These are phyloP conservation scores for Plasmodium gallinaceum DNA, from an alignment of 169 alveolate species.

Conservation along the genomic window DNA sequence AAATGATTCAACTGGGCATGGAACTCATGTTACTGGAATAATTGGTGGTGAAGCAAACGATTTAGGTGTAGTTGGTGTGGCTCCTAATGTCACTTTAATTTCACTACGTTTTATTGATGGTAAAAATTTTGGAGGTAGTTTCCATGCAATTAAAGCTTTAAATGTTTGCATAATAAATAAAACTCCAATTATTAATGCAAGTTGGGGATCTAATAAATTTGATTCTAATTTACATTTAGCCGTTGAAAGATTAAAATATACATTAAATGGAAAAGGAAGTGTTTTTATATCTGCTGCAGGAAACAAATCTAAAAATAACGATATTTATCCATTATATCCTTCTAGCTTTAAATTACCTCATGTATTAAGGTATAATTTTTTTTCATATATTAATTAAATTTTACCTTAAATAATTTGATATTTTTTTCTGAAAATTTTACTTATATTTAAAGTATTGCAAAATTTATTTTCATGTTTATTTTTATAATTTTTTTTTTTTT, in stretches of 20 bases:
- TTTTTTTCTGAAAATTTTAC: background rate
- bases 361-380: constrained; percentile 31
- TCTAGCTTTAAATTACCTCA: constrained; percentile 41
- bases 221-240: constrained; percentile 39
- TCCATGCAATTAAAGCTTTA: constrained; percentile 64
- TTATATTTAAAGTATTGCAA: too few relatives aligned
- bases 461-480: background rate
- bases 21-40: constrained; percentile 89
- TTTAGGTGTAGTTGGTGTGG: constrained; percentile 75
- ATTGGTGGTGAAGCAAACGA: constrained; percentile 69
- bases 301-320: constrained; percentile 49
- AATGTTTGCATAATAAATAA: constrained; percentile 68
- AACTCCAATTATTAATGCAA: constrained; percentile 65
- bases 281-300: constrained; percentile 58
- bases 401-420: too few relatives aligned
- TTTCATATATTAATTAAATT: background rate
- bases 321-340: constrained; percentile 47
- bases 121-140: constrained; percentile 60
- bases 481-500: background rate
- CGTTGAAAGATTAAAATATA: constrained; percentile 49
- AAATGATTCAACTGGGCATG: constrained; percentile 88
- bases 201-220: constrained; percentile 70
- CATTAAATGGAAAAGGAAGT: constrained; percentile 65
- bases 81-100: constrained; percentile 53
- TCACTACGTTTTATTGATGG: constrained; percentile 76